Evolutionary conservation across 2,329 filamentous ascomycete genomes (phyloP).

Genomic region (Epichloe gansuensis): DNA sequence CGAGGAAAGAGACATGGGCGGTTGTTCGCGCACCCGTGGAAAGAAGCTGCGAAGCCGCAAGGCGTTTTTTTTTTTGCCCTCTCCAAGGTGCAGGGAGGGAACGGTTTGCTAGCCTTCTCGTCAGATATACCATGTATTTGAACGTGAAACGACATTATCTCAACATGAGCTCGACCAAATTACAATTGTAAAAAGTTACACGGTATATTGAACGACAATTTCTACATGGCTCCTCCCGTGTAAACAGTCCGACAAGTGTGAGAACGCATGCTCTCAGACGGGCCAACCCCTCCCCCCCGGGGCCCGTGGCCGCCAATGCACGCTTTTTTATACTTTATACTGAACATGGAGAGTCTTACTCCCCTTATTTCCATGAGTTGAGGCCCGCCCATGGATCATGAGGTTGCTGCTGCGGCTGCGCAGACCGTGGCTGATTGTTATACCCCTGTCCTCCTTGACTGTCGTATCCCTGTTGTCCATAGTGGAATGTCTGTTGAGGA

Average conservation of each 20-base stretch:
- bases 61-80: too few relatives aligned
- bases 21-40: too few relatives aligned
- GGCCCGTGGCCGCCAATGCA: not conserved
- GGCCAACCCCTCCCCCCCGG: not conserved
- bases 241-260: not conserved
- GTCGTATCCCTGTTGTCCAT: conserved; percentile 25
- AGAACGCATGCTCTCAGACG: not conserved
- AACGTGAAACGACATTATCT: not conserved
- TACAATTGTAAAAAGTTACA: not conserved
- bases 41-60: too few relatives aligned
- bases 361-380: conserved; percentile 34
- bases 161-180: too few relatives aligned
- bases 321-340: not conserved
- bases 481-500: conserved; percentile 49
- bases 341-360: not conserved
- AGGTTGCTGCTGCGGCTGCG: conserved; percentile 27
- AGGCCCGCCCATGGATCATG: conserved; percentile 41
- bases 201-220: not conserved
- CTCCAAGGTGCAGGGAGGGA: not conserved
- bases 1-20: too few relatives aligned
- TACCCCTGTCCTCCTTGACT: conserved; percentile 17
- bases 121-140: not conserved
- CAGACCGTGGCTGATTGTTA: not conserved
- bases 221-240: not conserved
- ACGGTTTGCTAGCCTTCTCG: not conserved